Evolutionary conservation across 495 filamentous ascomycete genomes (phyloP).

Genomic region (Hypoxylon lienhwacheense): DNA sequence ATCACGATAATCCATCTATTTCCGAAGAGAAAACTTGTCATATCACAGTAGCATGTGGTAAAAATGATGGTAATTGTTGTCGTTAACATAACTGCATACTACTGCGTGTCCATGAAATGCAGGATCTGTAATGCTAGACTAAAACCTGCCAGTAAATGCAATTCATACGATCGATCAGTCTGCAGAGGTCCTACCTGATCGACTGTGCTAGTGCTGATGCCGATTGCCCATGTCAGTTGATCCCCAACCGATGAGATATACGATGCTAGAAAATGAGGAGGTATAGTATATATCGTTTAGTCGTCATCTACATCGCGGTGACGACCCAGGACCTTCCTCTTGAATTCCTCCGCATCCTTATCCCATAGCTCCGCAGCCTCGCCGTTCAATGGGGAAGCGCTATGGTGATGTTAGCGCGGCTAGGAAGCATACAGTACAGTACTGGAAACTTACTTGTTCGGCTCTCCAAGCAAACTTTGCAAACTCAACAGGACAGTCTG

Average conservation of each 20-base stretch:
- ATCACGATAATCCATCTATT: no score
- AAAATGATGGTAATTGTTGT: background rate
- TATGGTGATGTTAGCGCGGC: constrained; percentile 41
- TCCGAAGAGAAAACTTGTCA: no score
- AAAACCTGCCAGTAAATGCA: constrained; percentile 35
- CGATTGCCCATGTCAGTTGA: constrained; percentile 42
- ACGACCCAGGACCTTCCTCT: constrained; percentile 64
- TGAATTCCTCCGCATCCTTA: constrained; percentile 82
- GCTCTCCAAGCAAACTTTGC: constrained; percentile 93
- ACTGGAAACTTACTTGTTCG: constrained; percentile 78
- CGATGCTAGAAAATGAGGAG: constrained; percentile 4
- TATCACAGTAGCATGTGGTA: background rate
- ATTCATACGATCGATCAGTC: constrained; percentile 11
- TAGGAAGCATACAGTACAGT: background rate
- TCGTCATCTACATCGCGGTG: constrained; percentile 62
- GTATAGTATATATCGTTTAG: constrained; percentile 36
- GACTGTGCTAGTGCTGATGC: constrained; percentile 38
- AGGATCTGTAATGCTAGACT: constrained; percentile 6
- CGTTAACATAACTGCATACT: constrained; percentile 5
- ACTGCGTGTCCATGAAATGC: constrained; percentile 2
- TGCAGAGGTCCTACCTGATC: constrained; percentile 11
- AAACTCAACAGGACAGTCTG: constrained; percentile 89
- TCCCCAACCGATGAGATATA: constrained; percentile 17
- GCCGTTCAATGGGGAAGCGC: constrained; percentile 91
- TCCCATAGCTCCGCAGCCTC: constrained; percentile 98